Evolutionary conservation across 139 green algal genomes (phyloP), one percentile per base, ranked within the genome.

Genomic region (Choricystis sp.): DNA sequence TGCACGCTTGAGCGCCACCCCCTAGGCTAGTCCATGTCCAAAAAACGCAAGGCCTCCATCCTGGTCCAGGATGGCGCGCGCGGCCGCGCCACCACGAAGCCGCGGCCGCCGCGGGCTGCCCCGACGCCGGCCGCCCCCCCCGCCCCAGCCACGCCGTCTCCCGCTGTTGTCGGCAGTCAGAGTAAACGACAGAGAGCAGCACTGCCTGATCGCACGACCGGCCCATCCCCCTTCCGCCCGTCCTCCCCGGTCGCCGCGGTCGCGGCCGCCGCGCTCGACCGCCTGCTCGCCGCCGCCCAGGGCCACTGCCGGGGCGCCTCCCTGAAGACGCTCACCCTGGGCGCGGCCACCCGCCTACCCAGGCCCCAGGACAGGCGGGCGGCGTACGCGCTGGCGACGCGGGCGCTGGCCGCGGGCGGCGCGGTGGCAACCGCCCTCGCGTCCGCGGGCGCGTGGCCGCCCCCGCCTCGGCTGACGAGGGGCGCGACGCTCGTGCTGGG

Each of bases 351-450:
- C 19, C 40, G 2, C 31, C 23, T 21, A 19, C 28, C 28, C 2
- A 1, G 26, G 2, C 26, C 20, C 62, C 25, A 1, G 2, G 3
- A 3, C 62, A 3, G 29, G 59, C 60, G 67, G 68, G 84, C 91
- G 24, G 90, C 84, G 0, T 88, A 91, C 69, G 89, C 87, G 4
- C 80, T 97, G 19, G 92, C 83, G 0, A 88, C 81, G 63, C 72
- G 97, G 66, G 86, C 85, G 0, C 74, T 97, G 27, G 85, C 85
- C 68, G 72, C 87, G 55, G 66, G 83, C 40, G 61, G 60, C 23
- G 26, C 91, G 52, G 61, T 94, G 26, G 68, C 75, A 56, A 48
- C 71, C 25, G n/a, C 94, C 29, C 28, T 91, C 57, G 61, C 64
- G 25, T 14, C 24, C 2, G 71, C 62, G 19, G 59, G 60, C 24